Base-by-base conservation (phyloP, 768 basidiomycete species). In the Mycena filopes region DNA sequence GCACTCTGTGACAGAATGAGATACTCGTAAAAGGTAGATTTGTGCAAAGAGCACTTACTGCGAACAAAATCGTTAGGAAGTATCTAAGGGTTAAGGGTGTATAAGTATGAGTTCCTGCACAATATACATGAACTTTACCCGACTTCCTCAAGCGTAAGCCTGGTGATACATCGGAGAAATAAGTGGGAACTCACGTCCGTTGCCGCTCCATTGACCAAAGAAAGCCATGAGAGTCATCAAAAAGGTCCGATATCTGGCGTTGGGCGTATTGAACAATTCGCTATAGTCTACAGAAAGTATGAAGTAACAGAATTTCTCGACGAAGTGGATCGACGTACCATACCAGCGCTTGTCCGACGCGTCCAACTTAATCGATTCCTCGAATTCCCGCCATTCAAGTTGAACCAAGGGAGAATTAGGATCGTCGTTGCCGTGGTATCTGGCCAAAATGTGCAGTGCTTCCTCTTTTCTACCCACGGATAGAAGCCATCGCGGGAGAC, bases 331-430 rank as follows among this genome's bases (percentile, higher is more conserved):
- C n/a, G n/a, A n/a, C n/a, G n/a, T n/a, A n/a, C n/a, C n/a, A n/a
- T 73, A 79, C 80, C 80, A 81, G 46, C 77, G 69, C 73, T 83
- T 82, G 70, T 83, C 82, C 18, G 79, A 75, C 29, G 79, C 81
- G 55, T 79, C 74, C 20, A 76, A 51, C 33, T 72, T 60, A 50
- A 82, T 80, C 26, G 73, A 64, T 49, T 80, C 81, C 57, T 79
- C 76, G 70, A 83, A 79, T 65, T 81, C 81, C 26, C 60, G 64
- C 71, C 72, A 76, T 64, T 82, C 77, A 31, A 82, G 70, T 47
- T 72, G 70, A 38, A 82, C 80, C 47, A 81, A 59, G 2, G 77
- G 76, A 31, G 76, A 72, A 63, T 79, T 73, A 10, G 74, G 71
- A 56, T 81, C 75, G 20, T 76, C 77, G 58, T 76, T 73, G 1